A percentile compares a stretch with the other conserved stretches of the same genome.
Evolutionary conservation across 768 basidiomycete species (phyloP).

Genomic region (Pholiota conissans): DNA sequence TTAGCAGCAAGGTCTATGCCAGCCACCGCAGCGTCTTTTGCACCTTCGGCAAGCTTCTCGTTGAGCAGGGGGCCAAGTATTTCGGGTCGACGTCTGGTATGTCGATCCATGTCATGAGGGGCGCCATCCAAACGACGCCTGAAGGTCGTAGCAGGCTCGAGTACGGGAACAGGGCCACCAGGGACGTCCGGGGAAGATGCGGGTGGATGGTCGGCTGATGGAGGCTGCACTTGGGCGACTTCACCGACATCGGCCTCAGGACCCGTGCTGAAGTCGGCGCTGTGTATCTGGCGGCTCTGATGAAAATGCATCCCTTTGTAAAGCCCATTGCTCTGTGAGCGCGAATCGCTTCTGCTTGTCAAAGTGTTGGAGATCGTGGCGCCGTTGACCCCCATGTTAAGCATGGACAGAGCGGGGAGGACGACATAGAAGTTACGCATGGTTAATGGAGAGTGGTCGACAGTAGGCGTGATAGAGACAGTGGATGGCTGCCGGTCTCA

Average conservation of each 20-base stretch:
- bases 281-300: slow-evolving; percentile 19
- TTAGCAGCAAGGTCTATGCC: no score
- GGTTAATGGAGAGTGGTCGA: not conserved
- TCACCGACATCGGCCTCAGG: not conserved
- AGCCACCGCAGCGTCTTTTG: no score
- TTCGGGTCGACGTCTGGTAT: not conserved
- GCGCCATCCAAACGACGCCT: not conserved
- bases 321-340: not conserved
- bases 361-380: slow-evolving; percentile 17
- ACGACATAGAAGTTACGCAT: slow-evolving; percentile 17
- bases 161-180: no score
- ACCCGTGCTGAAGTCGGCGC: slow-evolving; percentile 21
- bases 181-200: not conserved
- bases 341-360: slow-evolving; percentile 1
- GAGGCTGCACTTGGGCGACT: not conserved
- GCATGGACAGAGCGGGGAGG: slow-evolving; percentile 16
- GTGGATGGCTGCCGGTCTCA: not conserved
- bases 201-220: not conserved
- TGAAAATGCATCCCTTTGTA: not conserved
- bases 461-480: not conserved
- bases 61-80: not conserved
- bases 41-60: no score
- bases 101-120: not conserved
- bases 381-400: slow-evolving; percentile 17
- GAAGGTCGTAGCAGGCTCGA: not conserved